Evolutionary conservation across 2,329 filamentous ascomycete species (phyloP), one percentile per base, ranked within the genome.

Genomic region (Penicillium brasilianum): DNA sequence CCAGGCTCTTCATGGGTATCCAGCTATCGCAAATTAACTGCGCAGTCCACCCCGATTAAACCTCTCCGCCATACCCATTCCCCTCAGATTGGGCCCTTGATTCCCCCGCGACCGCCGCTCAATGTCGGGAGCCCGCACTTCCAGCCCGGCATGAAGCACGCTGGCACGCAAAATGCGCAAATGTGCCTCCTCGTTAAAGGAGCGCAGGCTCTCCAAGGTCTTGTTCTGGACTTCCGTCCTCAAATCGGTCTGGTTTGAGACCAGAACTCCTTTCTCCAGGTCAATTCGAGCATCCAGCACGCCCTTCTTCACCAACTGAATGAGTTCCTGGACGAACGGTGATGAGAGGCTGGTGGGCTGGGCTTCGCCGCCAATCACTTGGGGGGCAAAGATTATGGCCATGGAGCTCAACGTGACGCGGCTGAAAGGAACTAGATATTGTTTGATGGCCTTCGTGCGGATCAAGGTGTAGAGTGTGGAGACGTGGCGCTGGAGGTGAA

Each of bases 351-450:
- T 88, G 50, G 94, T 87, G 4, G 85, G 83, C 63, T 83, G 79
- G 4, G 85, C 85, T 0, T 86, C 80, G 8, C 68, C 71, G 46
- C 68, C 65, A 13, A 68, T 61, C 32, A 66, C 59, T 8, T 66
- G 55, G 2, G 83, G 80, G 0, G 87, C 88, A 76, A 99, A 98
- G 2, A 91, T 89, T 37, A 85, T 82, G 9, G 90, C 87, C 82
- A 99, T 87, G 62, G 88, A 92, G 20, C 89, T 84, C 4, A 98
- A 82, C 0, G 90, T 93, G 63, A 97, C 92, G 66, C 89, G 89
- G 44, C 90, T 96, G 76, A 96, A 99, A 0, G 95, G 93, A 25
- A 92, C 84, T 69, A 97, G 90, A 78, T 97, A 98, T 72, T 97
- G 92, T 25, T 93, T 87, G 61, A 99, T 97, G 71, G 93, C 94